These are phyloP conservation scores for Kurtzmaniella cleridarum DNA, from an alignment of 805 yeast species.

Conservation along the genomic window DNA sequence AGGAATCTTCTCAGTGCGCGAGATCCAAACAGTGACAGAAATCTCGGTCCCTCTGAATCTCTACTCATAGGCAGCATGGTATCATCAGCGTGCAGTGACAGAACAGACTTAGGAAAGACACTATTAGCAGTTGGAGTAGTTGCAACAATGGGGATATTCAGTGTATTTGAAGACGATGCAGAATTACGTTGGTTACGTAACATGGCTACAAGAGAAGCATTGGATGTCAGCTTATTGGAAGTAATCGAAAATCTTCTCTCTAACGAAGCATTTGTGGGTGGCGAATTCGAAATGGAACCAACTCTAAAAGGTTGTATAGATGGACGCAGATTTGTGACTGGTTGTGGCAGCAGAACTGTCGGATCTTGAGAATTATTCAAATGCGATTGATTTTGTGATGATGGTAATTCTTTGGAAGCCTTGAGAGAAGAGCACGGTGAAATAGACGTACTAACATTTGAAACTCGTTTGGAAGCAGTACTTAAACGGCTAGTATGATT, in stretches of 20 bases:
- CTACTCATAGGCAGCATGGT: neutral
- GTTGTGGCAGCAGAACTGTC: neutral
- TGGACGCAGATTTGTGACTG: constrained; percentile 16
- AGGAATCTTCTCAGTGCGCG: constrained; percentile 48
- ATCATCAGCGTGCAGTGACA: constrained; percentile 33
- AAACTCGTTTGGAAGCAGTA: constrained; percentile 9
- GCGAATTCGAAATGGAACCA: constrained; percentile 48
- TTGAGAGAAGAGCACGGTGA: constrained; percentile 22
- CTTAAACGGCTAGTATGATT: neutral
- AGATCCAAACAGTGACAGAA: constrained; percentile 71
- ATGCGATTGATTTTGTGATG: neutral
- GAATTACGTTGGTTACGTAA: constrained; percentile 46
- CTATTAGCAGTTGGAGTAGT: constrained; percentile 6
- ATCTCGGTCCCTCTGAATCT: constrained; percentile 36
- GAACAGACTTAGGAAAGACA: constrained; percentile 28
- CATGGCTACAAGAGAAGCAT: constrained; percentile 49
- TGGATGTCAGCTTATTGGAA: constrained; percentile 43
- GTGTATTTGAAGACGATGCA: constrained; percentile 29
- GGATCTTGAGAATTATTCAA: neutral
- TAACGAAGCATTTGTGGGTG: constrained; percentile 28
- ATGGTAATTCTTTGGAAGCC: constrained; percentile 1
- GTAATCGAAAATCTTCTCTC: constrained; percentile 40
- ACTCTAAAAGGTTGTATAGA: constrained; percentile 57
- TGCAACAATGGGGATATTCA: constrained; percentile 18
- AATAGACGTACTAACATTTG: constrained; percentile 15